Base-by-base conservation (phyloP, 768 basidiomycete genomes). In the Termitomyces sp. region DNA sequence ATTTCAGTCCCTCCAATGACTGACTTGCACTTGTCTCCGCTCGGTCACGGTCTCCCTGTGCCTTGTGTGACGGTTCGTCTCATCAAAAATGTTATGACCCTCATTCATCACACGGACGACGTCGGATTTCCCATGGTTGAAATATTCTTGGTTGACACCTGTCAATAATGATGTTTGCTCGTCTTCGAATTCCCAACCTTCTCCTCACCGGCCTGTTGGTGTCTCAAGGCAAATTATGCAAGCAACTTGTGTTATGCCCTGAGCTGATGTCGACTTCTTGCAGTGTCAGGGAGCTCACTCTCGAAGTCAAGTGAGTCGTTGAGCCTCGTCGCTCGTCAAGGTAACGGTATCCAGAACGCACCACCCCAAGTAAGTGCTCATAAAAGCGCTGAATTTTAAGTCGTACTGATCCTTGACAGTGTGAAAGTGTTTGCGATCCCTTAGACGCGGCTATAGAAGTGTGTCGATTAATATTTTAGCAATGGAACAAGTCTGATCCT, bases 351-450 rank as follows among this genome's bases (percentile, higher is more conserved):
- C 13, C 0, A 9, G 16, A n/a, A 15, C 33, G 9, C 50, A 24
- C 60, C 60, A 1, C 34, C 52, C 24, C 48, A 54, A 29, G 52
- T 57, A 39, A 12, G 50, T 47, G n/a, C 24, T 26, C 12, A 29
- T n/a, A 2, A 0, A 41, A 49, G 36, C 10, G 20, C 42, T 29
- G 3, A 12, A 53, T 13, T 16, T 2, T n/a, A 15, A 49, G 18
- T 13, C 33, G 13, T 82, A n/a, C 16, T 44, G 20, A 34, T 3
- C 33, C 16, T 57, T 28, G 16, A 24, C n/a, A 62, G 61, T 62
- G 61, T 34, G 46, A 54, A 57, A 52, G 26, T 3, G 41, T 20
- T 24, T 62, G 61, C 22, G 24, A 39, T 31, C 3, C 51, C 8
- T 13, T 57, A 18, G 31, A 41, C 1, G 5, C 18, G 15, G 48